Base-by-base conservation (phyloP, 2,329 filamentous ascomycete genomes). In the Ophiocordyceps camponoti-floridani region DNA sequence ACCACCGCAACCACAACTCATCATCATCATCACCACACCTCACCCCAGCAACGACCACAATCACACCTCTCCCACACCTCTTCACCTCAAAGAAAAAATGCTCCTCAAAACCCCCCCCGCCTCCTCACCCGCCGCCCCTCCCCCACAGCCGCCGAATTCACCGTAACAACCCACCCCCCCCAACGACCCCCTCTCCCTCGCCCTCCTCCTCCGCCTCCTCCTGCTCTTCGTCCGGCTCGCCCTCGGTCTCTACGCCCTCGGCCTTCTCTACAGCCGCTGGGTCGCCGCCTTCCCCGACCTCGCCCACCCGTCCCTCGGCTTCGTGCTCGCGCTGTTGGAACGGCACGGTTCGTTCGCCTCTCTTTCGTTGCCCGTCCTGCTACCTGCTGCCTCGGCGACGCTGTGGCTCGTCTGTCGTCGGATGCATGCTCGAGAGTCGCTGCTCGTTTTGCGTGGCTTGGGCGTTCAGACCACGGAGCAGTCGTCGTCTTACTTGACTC, bases 141-240 rank as follows among this genome's bases (percentile, higher is more conserved):
- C 23, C 81, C 85, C 42, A 93, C 87, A 3, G 94, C 91, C n/a
- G 79, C 84, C 58, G 82, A 84, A 52, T 96, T 89, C 70, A 93
- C 83, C 28, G 84, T 95, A 46, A 91, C 88, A 33, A 95, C 88
- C 47, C 76, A 78, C 41, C 77, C 83, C 1, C 63, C 66, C 0
- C 58, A n/a, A n/a, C n/a, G n/a, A n/a, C n/a, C n/a, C 64, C 4
- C 31, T n/a, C 31, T 3, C 31, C 31, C 13, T 4, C 31, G 72
- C 71, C 0, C 48, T 72, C 14, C 54, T 69, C 2, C 62, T 72
- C 7, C 70, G 66, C 38, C 50, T 71, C 31, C 56, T 72, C 18
- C 60, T 38, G 50, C 68, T 50, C 57, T 72, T 46, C n/a, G n/a
- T n/a, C n/a, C n/a, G n/a, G n/a, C n/a, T n/a, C n/a, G n/a, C n/a